These are phyloP conservation scores for Neurospora crassa DNA, from an alignment of 2,329 filamentous ascomycete species.

Conservation along the genomic window DNA sequence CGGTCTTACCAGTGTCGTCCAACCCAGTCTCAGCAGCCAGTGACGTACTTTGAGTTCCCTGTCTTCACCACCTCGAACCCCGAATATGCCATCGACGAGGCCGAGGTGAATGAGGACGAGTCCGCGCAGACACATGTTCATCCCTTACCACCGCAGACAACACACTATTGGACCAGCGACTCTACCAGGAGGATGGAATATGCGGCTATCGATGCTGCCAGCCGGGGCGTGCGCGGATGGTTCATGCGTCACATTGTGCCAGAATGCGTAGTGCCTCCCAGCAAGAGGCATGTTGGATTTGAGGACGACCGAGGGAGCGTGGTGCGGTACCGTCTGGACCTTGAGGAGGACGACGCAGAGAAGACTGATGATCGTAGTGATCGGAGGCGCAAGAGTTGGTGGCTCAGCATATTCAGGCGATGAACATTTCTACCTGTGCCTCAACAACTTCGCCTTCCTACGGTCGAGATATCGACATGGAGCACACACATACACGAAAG, in stretches of 20 bases:
- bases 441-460: background rate
- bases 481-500: background rate
- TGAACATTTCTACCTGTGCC: background rate
- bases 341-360: constrained; percentile 35
- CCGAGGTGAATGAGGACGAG: constrained; percentile 8
- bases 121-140: constrained; percentile 22
- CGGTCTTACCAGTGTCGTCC: constrained; percentile 21
- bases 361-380: constrained; percentile 13
- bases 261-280: constrained; percentile 47
- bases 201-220: constrained; percentile 55
- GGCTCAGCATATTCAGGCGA: constrained; percentile 12
- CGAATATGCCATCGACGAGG: constrained; percentile 8
- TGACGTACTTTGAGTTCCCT: constrained; percentile 35
- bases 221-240: constrained; percentile 51
- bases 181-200: constrained; percentile 54
- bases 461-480: background rate
- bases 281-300: constrained; percentile 41
- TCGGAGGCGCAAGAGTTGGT: constrained; percentile 14
- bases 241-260: constrained; percentile 47
- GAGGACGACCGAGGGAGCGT: constrained; percentile 56
- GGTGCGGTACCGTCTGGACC: constrained; percentile 49
- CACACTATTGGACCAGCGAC: constrained; percentile 60
- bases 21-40: constrained; percentile 19
- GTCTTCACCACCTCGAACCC: constrained; percentile 37
- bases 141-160: constrained; percentile 45